Evolutionary conservation across 2,329 filamentous ascomycete genomes (phyloP), one percentile per base, ranked within the genome.

Genomic region (Nothophaeocryptopus gaeumannii): DNA sequence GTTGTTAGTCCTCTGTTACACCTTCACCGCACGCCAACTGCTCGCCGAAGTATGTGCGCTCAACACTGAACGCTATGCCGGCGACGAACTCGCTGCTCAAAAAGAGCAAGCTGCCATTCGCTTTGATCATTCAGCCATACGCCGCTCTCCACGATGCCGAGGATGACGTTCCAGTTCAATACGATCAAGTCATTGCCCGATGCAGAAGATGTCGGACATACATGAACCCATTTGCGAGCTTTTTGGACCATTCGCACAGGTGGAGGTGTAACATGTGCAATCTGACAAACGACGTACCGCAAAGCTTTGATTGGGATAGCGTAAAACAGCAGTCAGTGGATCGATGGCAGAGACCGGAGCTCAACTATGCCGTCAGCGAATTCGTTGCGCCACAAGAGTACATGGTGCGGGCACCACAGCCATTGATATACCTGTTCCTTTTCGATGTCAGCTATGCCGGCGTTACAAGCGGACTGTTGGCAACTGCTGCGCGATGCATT

Each of bases 231-330:
- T 99, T 92, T 62, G 93, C 95, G 52, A 89, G 89, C 39, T 99
- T 99, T 74, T 76, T 99, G 54, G 93, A 99, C 64, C 89, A 97
- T 67, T 93, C 93, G 39, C 93, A 99, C 73, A 83, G 93, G 67
- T 99, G 93, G 93, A 86, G 92, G 66, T 99, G 93, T 76, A 99
- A 99, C 74, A 96, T 99, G 91, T 99, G 93, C 72, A 97, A 96
- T 71, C 78, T 99, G 58, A 96, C 91, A 61, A 99, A 99, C 69
- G 93, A 99, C 63, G 92, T 97, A 34, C 93, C 93, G n/a, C 93
- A 99, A 72, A 91, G 91, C 33, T 99, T 99, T 60, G 93, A 99
- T 69, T 99, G 93, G 93, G 93, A 99, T 72, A 85, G 89, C 31
- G 86, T 89, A 38, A 79, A 90, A 47, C 92, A 97, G 72, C 91